phyloP scores from a whole-genome alignment of 176 grass and related monocot species.

The Saccharum officinarum region DNA sequence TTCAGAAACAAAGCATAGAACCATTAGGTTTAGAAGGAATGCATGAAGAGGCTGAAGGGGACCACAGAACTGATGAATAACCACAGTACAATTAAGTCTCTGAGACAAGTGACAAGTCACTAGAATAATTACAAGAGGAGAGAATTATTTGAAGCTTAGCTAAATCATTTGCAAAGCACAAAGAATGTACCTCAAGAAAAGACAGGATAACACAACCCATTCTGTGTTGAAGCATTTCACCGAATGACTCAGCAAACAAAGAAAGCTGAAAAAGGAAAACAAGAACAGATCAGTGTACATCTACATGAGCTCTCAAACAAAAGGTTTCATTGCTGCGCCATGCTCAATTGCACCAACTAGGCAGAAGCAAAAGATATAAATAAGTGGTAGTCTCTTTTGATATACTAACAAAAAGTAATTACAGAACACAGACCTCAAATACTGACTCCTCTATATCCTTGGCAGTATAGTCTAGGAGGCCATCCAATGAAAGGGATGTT shows the following conservation, averaged over 20 bases:
- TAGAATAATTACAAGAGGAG: background rate
- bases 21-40: background rate
- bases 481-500: slow-evolving; percentile 80
- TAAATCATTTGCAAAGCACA: slow-evolving; percentile 25
- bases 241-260: slow-evolving; percentile 88
- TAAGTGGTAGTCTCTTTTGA: background rate
- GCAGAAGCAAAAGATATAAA: background rate
- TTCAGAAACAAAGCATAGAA: background rate
- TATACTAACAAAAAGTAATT: slow-evolving; percentile 9
- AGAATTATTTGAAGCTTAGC: background rate
- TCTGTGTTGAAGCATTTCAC: slow-evolving; percentile 98
- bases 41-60: background rate
- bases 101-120: background rate
- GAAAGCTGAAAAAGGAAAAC: slow-evolving; percentile 70
- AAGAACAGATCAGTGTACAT: slow-evolving; percentile 24
- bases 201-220: slow-evolving; percentile 89
- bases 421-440: slow-evolving; percentile 75
- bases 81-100: background rate
- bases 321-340: background rate
- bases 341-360: background rate
- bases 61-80: background rate
- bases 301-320: background rate
- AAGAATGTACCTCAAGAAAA: slow-evolving; percentile 90
- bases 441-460: slow-evolving; percentile 92
- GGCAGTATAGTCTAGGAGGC: slow-evolving; percentile 89